These are phyloP conservation scores for Beauveria sp. DNA, from an alignment of 2,329 filamentous ascomycete species.

Conservation along the genomic window DNA sequence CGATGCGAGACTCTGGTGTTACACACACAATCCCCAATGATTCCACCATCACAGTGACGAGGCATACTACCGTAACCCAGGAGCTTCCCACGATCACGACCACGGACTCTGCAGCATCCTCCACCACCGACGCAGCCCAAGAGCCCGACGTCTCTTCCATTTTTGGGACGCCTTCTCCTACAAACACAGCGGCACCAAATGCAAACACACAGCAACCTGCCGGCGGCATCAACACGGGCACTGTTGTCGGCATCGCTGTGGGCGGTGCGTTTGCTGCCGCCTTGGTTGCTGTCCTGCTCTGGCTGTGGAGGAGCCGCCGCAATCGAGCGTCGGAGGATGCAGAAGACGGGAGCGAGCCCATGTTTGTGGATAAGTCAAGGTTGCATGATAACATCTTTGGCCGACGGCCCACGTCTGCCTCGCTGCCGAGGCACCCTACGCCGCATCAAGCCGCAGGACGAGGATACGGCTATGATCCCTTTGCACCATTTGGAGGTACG, in stretches of 20 bases:
- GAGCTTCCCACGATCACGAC: slow-evolving; percentile 18
- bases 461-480: slow-evolving; percentile 24
- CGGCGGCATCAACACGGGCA: background rate
- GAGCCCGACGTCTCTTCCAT: background rate
- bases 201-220: background rate
- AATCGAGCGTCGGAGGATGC: background rate
- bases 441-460: background rate
- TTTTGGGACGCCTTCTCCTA: background rate
- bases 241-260: slow-evolving; percentile 16
- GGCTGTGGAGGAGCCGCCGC: slow-evolving; percentile 13
- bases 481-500: slow-evolving; percentile 38
- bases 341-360: background rate
- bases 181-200: background rate
- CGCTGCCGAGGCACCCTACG: background rate
- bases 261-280: slow-evolving; percentile 28
- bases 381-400: slow-evolving; percentile 7
- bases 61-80: slow-evolving; percentile 23
- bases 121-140: background rate
- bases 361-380: background rate
- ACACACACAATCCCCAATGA: slow-evolving; percentile 30
- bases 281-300: slow-evolving; percentile 21
- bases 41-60: slow-evolving; percentile 27
- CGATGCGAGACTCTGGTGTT: slow-evolving; percentile 29
- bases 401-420: background rate
- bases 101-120: slow-evolving; percentile 15